Evolutionary conservation across 352 stramenopile genomes (phyloP), one percentile per base, ranked within the genome.

Genomic region (Phytophthora pseudosyringae): DNA sequence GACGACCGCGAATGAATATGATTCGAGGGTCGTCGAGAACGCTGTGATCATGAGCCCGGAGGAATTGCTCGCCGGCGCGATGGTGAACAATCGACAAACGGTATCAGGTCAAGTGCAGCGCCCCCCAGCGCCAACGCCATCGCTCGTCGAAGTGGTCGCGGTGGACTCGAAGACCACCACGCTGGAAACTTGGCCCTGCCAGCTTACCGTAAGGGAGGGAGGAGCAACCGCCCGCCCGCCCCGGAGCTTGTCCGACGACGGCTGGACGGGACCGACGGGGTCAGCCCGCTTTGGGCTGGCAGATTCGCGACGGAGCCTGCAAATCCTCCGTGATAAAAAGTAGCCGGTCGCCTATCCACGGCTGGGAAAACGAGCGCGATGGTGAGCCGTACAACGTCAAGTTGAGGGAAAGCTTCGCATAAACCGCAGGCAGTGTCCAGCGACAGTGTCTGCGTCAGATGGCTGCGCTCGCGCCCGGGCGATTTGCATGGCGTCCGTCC

Each of bases 11-110:
- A 51, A 68, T 54, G 44, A 59, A 69, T 21, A 21, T 65, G 55
- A 62, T 66, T 53, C 18, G 53, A 12, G 21, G 21, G 26, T 57
- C 16, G 54, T 43, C 32, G 60, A 67, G 39, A 51, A 36, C 45
- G 39, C n/a, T 55, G 33, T 69, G 10, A 67, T 60, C 50, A 64
- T 12, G 33, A 71, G 62, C 67, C 33, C 44, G 9, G 8, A 71
- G 44, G 69, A 76, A 70, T 76, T 73, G 69, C 69, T 64, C 64
- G 67, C 67, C 59, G 44, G n/a, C 28, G 35, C 50, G 69, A 76
- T 76, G 64, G 69, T 76, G 67, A 75, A 62, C 41, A 43, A 45
- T 48, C 26, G 58, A 58, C 26, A 13, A 43, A 54, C 38, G 35
- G 47, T 69, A 69, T 69, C 47, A 73, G 53, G 35, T 73, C 51